phyloP scores from a whole-genome alignment of 148 eudicot genomes.

The Pouteria glomerata region DNA sequence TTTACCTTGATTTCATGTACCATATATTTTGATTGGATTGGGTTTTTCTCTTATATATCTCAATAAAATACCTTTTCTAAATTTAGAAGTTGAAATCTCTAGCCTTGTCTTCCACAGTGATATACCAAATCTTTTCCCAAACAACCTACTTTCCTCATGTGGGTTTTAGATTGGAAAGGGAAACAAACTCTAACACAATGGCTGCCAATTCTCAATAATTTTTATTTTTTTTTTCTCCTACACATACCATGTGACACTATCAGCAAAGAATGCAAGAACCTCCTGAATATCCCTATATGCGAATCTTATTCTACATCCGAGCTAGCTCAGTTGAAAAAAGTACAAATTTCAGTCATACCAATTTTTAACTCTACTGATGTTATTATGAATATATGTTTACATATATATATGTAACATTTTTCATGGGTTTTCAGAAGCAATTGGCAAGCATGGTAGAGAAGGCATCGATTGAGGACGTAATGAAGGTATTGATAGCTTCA shows the following conservation, averaged over 20 bases:
- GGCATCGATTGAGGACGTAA: constrained; percentile 96
- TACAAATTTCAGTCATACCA: too few relatives aligned
- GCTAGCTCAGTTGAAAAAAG: too few relatives aligned
- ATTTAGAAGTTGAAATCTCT: constrained; percentile 31
- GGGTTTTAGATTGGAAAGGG: constrained; percentile 7
- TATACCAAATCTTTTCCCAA: constrained; percentile 22
- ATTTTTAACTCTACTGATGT: too few relatives aligned
- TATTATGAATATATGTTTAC: too few relatives aligned
- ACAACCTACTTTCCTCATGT: constrained; percentile 32
- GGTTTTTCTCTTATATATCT: constrained; percentile 15
- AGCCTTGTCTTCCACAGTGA: constrained; percentile 70
- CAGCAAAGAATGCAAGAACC: background rate
- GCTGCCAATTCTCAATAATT: constrained; percentile 4
- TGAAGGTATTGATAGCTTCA: constrained; percentile 89
- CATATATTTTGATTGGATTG: constrained; percentile 21
- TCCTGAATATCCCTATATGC: too few relatives aligned
- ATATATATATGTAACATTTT: too few relatives aligned
- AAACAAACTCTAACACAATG: constrained; percentile 16
- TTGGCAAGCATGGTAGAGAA: constrained; percentile 84
- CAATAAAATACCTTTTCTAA: constrained; percentile 21
- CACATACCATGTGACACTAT: background rate
- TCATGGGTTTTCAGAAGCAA: constrained; percentile 59
- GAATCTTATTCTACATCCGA: too few relatives aligned
- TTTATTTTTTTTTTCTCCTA: background rate
- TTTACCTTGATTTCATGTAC: constrained; percentile 30